Conservation (phyloP, 148 eudicot genomes). For the Fagopyrum tataricum region DNA sequence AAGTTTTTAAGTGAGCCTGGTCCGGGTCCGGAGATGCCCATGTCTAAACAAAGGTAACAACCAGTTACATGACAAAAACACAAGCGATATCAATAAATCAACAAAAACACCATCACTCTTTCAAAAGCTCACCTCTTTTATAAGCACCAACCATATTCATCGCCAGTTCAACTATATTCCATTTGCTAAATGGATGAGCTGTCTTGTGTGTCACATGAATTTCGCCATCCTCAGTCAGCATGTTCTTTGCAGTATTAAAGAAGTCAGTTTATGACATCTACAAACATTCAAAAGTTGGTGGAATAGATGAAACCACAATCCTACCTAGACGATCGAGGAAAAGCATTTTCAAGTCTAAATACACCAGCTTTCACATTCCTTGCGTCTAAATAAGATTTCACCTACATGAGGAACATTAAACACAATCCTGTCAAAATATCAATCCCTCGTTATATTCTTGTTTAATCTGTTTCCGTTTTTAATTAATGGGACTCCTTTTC, state of each 20-base stretch:
- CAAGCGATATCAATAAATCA: too few species aligned
- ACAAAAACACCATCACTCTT: too few species aligned
- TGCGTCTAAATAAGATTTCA: neutral
- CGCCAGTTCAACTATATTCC: slow-evolving; percentile 1
- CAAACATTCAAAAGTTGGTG: neutral
- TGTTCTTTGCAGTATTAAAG: neutral
- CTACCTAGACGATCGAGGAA: too few species aligned
- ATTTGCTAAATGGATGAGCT: neutral
- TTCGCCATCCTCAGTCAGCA: slow-evolving; percentile 6
- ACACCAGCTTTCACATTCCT: slow-evolving; percentile 4
- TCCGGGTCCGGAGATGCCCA: too few species aligned
- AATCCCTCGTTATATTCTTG: too few species aligned
- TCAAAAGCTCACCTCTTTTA: neutral
- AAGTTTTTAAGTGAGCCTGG: too few species aligned
- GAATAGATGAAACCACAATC: too few species aligned
- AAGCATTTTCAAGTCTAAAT: too few species aligned
- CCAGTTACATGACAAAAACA: too few species aligned
- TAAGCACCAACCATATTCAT: neutral
- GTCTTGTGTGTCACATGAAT: slow-evolving; percentile 20
- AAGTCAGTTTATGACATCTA: slow-evolving; percentile 10
- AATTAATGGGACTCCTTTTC: too few species aligned
- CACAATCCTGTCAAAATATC: slow-evolving; percentile 21
- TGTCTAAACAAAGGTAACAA: too few species aligned
- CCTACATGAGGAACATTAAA: slow-evolving; percentile 27
- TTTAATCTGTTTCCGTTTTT: too few species aligned